Evolutionary conservation across 202 grass and related monocot genomes (phyloP).

Genomic region (Sporobolus alterniflorus): DNA sequence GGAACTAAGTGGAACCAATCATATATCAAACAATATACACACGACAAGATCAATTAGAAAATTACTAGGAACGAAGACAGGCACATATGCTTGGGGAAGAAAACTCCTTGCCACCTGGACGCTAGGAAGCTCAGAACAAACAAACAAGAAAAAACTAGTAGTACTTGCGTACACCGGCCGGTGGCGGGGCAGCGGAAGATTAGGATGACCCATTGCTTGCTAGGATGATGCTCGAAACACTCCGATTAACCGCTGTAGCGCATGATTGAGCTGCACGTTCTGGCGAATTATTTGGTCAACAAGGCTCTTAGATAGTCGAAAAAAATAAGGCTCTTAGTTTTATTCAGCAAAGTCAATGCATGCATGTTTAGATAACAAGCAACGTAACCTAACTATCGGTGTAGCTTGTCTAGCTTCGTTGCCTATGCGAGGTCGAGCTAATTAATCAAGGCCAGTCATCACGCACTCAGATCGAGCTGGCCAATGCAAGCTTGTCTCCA

Average conservation of each 20-base stretch:
- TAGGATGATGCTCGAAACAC: background rate
- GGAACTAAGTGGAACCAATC: background rate
- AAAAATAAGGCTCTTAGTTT: background rate
- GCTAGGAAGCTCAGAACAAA: no score
- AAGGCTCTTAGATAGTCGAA: no score
- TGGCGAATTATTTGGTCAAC: background rate
- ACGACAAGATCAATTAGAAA: conserved; percentile 8
- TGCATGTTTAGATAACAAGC: background rate
- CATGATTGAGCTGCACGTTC: conserved; percentile 7
- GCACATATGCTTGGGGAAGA: background rate
- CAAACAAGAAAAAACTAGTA: background rate
- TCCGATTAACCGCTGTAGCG: no score
- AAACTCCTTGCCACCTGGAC: background rate
- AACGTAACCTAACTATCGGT: background rate
- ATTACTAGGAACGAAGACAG: background rate
- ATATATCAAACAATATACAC: background rate
- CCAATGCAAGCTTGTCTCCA: background rate
- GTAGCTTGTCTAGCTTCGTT: background rate
- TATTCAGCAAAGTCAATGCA: conserved; percentile 12
- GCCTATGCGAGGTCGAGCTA: conserved; percentile 24
- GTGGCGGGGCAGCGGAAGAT: background rate
- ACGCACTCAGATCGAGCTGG: background rate
- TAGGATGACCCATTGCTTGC: background rate
- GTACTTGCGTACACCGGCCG: background rate
- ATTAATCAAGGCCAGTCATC: background rate